Conservation (phyloP, 192 early-diverging fungal genomes). For the Phlyctochytrium arcticum region DNA sequence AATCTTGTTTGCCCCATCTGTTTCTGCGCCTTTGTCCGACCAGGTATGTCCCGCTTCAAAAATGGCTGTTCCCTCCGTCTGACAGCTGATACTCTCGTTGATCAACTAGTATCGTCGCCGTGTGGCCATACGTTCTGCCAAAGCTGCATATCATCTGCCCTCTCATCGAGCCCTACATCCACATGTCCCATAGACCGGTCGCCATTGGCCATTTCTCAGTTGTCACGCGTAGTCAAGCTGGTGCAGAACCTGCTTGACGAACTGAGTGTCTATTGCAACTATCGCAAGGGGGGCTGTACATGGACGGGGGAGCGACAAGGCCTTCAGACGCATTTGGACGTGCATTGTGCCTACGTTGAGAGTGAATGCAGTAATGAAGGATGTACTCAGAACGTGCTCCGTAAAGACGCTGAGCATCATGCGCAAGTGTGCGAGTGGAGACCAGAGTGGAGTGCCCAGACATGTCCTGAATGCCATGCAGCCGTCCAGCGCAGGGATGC, state of each 20-base stretch:
- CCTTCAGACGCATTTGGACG: constrained; percentile 47
- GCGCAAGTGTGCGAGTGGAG: constrained; percentile 54
- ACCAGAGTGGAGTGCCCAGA: too few relatives aligned
- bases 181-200: constrained; percentile 62
- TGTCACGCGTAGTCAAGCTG: constrained; percentile 54
- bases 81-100: background rate
- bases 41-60: constrained; percentile 31
- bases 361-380: constrained; percentile 49
- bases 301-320: constrained; percentile 56
- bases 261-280: constrained; percentile 53
- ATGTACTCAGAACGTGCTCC: constrained; percentile 48
- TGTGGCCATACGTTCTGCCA: constrained; percentile 65
- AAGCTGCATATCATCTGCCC: constrained; percentile 52
- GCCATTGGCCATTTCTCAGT: constrained; percentile 26
- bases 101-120: constrained; percentile 19
- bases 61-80: too few relatives aligned
- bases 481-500: constrained; percentile 45
- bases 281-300: constrained; percentile 47
- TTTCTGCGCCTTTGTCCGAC: constrained; percentile 44
- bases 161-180: constrained; percentile 28
- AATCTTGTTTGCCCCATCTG: constrained; percentile 34
- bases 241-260: constrained; percentile 66
- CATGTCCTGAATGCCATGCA: constrained; percentile 54
- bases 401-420: constrained; percentile 54
- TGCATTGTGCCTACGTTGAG: constrained; percentile 52